phyloP scores from a whole-genome alignment of 768 basidiomycete species.

The Royoungia palumana region DNA sequence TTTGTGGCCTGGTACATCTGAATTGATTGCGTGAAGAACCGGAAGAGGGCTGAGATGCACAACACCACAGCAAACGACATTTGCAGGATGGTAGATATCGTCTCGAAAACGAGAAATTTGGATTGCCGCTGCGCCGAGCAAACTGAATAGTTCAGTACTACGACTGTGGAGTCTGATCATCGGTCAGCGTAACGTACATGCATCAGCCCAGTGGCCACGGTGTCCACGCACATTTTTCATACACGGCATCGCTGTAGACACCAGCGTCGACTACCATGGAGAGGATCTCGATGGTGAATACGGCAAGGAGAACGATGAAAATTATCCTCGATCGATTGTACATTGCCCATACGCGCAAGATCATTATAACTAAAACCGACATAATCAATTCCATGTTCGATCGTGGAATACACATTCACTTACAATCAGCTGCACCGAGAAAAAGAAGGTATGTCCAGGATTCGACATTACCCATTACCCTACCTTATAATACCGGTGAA shows the following conservation, averaged over 20 bases:
- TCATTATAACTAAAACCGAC: not conserved
- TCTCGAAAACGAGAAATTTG: not conserved
- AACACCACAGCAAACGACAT: not conserved
- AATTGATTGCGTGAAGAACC: not conserved
- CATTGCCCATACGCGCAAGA: conserved; percentile 2
- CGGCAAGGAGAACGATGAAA: not conserved
- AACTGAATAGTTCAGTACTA: too few species aligned
- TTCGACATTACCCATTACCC: not conserved
- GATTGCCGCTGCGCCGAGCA: too few species aligned
- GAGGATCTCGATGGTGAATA: not conserved
- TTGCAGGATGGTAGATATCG: not conserved
- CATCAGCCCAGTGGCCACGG: not conserved
- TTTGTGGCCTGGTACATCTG: not conserved
- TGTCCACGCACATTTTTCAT: not conserved
- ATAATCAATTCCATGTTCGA: not conserved
- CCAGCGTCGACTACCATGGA: not conserved
- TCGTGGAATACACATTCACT: not conserved
- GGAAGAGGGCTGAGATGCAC: not conserved
- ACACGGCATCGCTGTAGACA: not conserved
- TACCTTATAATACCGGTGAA: not conserved
- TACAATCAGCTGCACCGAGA: conserved; percentile 4
- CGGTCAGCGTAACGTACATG: too few species aligned
- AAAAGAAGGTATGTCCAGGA: not conserved
- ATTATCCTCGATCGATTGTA: not conserved
- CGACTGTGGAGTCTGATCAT: too few species aligned